These are phyloP conservation scores for Phaeosphaeria sp. DNA, from an alignment of 2,329 filamentous ascomycete species.

Conservation along the genomic window DNA sequence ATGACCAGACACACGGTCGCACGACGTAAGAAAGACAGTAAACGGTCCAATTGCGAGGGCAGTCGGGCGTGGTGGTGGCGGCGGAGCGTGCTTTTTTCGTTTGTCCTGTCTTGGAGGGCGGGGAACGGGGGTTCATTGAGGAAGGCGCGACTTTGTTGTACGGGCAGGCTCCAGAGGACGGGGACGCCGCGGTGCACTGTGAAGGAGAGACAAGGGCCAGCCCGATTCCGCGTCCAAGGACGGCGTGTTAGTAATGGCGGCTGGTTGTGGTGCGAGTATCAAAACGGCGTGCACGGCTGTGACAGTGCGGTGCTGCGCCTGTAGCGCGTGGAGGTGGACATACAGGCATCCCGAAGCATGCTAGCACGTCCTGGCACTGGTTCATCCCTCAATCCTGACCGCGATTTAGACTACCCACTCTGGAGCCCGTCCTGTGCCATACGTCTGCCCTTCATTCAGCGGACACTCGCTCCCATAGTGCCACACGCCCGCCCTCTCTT, in stretches of 20 bases:
- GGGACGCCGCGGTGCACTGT: neutral
- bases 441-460: constrained; percentile 6
- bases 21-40: neutral
- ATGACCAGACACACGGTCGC: constrained; percentile 6
- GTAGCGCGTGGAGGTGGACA: constrained; percentile 9
- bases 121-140: constrained; percentile 3
- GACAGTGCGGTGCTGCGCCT: neutral
- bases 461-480: neutral
- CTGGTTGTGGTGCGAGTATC: too few relatives aligned
- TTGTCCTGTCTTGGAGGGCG: constrained; percentile 13
- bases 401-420: constrained; percentile 9
- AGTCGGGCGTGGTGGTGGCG: constrained; percentile 3
- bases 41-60: neutral
- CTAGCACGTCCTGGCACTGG: constrained; percentile 22
- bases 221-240: neutral
- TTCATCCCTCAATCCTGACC: constrained; percentile 20
- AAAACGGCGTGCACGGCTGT: constrained; percentile 14
- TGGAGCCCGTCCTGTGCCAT: constrained; percentile 9
- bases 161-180: neutral
- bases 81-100: constrained; percentile 13
- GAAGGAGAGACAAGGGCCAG: neutral
- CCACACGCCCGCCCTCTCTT: neutral
- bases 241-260: too few relatives aligned
- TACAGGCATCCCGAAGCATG: constrained; percentile 15
- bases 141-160: neutral